Conservation (phyloP, 1,139 yeast species). For the Protomyces macrosporus region DNA sequence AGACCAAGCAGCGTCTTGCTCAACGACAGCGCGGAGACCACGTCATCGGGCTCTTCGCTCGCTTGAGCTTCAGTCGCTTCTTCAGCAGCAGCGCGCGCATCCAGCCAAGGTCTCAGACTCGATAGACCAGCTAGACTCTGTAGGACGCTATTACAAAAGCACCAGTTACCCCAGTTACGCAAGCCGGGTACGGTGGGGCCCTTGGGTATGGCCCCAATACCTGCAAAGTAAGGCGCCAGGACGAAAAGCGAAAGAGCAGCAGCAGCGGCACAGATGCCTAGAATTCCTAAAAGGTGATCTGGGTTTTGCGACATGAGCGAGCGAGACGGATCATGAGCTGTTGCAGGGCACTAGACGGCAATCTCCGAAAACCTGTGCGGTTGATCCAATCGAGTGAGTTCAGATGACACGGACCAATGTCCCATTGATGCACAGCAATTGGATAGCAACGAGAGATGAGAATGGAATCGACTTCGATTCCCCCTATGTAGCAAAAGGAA, state of each 20-base stretch:
- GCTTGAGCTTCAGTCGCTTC: background rate
- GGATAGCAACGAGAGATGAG: too few species aligned
- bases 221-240: conserved; percentile 5
- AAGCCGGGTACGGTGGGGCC: conserved; percentile 21
- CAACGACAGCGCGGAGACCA: background rate
- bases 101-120: conserved; percentile 8
- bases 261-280: conserved; percentile 1
- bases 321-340: background rate
- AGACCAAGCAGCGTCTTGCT: conserved; percentile 13
- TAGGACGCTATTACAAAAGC: conserved; percentile 12
- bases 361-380: background rate
- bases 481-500: background rate
- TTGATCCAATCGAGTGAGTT: background rate
- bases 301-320: background rate
- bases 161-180: conserved; percentile 24
- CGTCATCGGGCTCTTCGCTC: background rate
- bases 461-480: background rate
- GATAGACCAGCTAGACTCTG: conserved; percentile 17
- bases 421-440: background rate
- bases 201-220: conserved; percentile 4
- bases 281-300: background rate
- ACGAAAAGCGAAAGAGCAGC: conserved; percentile 11
- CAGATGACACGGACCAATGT: background rate
- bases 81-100: background rate
- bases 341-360: background rate